Evolutionary conservation across 2,329 filamentous ascomycete species (phyloP), one percentile per base, ranked within the genome.

Genomic region (Knufia fluminis): DNA sequence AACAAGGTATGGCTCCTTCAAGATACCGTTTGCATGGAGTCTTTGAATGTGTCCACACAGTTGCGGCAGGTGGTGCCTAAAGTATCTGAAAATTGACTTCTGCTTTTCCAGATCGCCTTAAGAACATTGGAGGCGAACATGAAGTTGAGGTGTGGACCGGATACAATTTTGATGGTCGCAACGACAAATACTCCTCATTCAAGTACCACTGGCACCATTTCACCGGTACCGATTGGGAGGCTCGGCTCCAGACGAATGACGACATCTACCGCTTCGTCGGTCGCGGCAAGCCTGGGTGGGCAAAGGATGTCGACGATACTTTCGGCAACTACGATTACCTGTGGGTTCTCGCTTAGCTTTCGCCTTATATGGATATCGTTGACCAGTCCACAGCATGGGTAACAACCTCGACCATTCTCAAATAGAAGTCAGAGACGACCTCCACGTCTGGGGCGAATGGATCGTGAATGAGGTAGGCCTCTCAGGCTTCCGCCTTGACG

Each of bases 151-250:
- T 76, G 0, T 86, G 83, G 82, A 71, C 82, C 14, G 77, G 78
- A 1, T 86, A 82, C 58, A 73, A 81, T 46, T 86, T 85, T 54
- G 69, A 75, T 0, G 81, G 79, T 0, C 73, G 83, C 6, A 74
- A 74, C 1, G 73, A 75, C 33, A 71, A 69, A 57, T 81, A 86
- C 61, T 82, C 77, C 45, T 57, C 67, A 0, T 67, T 80, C 65
- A 82, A 79, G 56, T 86, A 84, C 64, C 74, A 77, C 57, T 82
- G 77, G 72, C 66, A 79, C 49, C 82, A 85, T 63, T 86, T 86
- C 65, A 78, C 69, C 12, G 82, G 82, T 1, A 80, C 81, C 1
- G 82, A 86, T 60, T 86, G 75, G 64, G 77, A 85, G 58, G 73
- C 78, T 22, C 63, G 66, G 33, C 71, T 72, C 23, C 68, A 76